These are phyloP conservation scores for Pseudogymnoascus sp. DNA, from an alignment of 2,329 filamentous ascomycete genomes.

Conservation along the genomic window DNA sequence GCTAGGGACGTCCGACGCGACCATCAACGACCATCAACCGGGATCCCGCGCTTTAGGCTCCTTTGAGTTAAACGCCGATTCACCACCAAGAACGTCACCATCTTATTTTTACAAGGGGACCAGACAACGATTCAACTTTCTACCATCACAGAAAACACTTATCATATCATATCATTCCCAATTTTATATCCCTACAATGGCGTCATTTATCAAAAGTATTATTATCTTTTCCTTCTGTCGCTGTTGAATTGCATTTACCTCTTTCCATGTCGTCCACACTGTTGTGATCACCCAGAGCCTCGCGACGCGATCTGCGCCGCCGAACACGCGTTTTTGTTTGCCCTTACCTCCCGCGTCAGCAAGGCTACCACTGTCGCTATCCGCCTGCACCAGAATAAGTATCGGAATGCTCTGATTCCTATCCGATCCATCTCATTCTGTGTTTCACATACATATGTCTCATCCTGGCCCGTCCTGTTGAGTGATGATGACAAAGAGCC, in stretches of 20 bases:
- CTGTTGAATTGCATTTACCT: background rate
- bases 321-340: background rate
- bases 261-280: background rate
- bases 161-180: background rate
- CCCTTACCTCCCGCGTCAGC: background rate
- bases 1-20: background rate
- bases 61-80: conserved; percentile 5
- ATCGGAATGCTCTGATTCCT: background rate
- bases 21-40: background rate
- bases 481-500: conserved; percentile 27
- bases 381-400: background rate
- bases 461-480: conserved; percentile 12
- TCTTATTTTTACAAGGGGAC: background rate
- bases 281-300: background rate
- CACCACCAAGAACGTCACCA: background rate
- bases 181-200: conserved; percentile 1
- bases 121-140: background rate
- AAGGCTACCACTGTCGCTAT: conserved; percentile 1
- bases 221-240: background rate
- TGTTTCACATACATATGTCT: conserved; percentile 6
- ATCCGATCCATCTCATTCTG: background rate
- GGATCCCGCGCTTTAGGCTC: background rate
- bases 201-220: background rate
- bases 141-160: background rate
- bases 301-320: background rate